Evolutionary conservation across 2,329 filamentous ascomycete genomes (phyloP).

Genomic region (Lachnellula willkommii): DNA sequence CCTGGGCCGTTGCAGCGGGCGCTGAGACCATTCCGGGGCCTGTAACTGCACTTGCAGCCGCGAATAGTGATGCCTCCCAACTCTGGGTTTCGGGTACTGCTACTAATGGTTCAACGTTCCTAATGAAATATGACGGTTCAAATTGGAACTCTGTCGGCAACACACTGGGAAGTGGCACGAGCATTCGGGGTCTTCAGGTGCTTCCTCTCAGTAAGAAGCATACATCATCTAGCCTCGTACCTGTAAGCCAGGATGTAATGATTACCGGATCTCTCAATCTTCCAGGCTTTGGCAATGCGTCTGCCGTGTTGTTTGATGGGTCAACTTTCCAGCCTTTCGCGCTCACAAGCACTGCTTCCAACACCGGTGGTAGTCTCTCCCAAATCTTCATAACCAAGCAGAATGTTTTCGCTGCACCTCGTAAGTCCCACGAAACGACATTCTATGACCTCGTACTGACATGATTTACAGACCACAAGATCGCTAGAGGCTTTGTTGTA

Average conservation of each 20-base stretch:
- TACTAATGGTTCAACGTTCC: conserved; percentile 62
- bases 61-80: conserved; percentile 63
- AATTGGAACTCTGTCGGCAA: conserved; percentile 63
- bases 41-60: conserved; percentile 69
- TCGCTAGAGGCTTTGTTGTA: conserved; percentile 72
- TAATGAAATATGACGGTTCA: conserved; percentile 76
- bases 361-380: conserved; percentile 67
- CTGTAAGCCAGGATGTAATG: conserved; percentile 66
- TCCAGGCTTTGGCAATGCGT: conserved; percentile 70
- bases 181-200: conserved; percentile 75
- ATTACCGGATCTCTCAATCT: conserved; percentile 79
- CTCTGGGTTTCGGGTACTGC: conserved; percentile 78
- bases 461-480: conserved; percentile 42
- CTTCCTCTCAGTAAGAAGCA: conserved; percentile 68
- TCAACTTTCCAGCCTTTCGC: conserved; percentile 72
- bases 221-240: conserved; percentile 56
- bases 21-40: conserved; percentile 70
- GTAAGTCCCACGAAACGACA: conserved; percentile 42
- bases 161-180: conserved; percentile 58
- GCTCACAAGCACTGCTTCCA: conserved; percentile 64
- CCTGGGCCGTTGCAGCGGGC: conserved; percentile 60
- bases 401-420: conserved; percentile 62
- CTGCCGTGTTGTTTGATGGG: conserved; percentile 84
- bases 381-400: conserved; percentile 78
- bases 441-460: conserved; percentile 18